Evolutionary conservation across 352 stramenopile species (phyloP), one percentile per base, ranked within the genome.

Genomic region (Phytophthora lateralis): DNA sequence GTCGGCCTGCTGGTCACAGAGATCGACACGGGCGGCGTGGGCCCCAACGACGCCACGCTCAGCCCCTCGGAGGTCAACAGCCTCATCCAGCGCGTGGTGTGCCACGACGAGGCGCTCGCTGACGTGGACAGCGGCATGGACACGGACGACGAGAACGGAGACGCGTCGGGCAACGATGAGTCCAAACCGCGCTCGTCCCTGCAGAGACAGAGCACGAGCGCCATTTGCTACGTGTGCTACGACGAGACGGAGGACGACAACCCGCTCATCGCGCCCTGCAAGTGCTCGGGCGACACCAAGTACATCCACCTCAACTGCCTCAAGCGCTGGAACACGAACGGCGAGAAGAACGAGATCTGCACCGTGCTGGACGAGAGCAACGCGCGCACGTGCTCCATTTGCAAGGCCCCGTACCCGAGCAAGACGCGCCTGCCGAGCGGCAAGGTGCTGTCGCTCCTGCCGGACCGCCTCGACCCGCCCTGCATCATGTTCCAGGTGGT

Each of bases 231-330:
- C 62, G 84, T 95, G 27, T 95, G 86, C 60, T 95, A 95, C 50
- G 86, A 95, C 64, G 86, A 95, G 54, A 78, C 80, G 9, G 84
- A 93, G 59, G 84, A 95, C 15, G 82, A 85, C 57, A 95, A 98
- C 66, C 95, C 95, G 32, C 72, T 98, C 38, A 98, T 98, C 42
- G 89, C 93, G 27, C 95, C 94, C 0, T 98, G 95, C 79, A 98
- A 98, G 65, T 98, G 95, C 60, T 94, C 82, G 60, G 95, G 95
- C 15, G 95, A 98, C 70, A 98, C 95, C 35, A 96, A 97, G 67
- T 98, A 98, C 81, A 97, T 98, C 17, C 95, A 98, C 53, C 78
- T 98, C 8, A 96, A 98, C 63, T 98, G 95, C 62, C 80, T 98
- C 26, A 95, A 97, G 54, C 95, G 96, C 45, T 98, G 93, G 92